Evolutionary conservation across 2,329 filamentous ascomycete genomes (phyloP), one percentile per base, ranked within the genome.

Genomic region (Fusarium phyllophilum): DNA sequence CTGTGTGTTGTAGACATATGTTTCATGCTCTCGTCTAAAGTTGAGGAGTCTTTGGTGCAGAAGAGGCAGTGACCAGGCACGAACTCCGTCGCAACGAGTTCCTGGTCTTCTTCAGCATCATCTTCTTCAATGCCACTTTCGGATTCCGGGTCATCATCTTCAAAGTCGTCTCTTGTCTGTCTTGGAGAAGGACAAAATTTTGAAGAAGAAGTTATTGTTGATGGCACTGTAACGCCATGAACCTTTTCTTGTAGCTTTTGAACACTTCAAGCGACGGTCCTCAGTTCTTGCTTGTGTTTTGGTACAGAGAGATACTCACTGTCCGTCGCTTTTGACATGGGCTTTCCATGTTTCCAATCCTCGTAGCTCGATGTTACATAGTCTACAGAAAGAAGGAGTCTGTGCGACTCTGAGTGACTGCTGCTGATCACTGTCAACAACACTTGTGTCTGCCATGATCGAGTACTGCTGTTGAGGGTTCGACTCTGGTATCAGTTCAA

Each of bases 1-100:
- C 86, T 82, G 70, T 90, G 88, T 6, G 79, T 63, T 36, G 81
- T 80, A 24, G 81, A 81, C 88, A 89, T 90, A 77, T 89, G 88
- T 3, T 66, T 57, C 14, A 87, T 58, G 66, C 82, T 87, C 6
- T 78, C 73, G 12, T 81, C 75, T 4, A 62, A 36, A n/a, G 31
- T 20, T 3, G 24, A 13, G 1, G 45, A 20, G 15, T 38, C 22
- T 10, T 45, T 41, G 3, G 18, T 3, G 29, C 62, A 64, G 38
- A 62, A 64, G 10, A 62, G 38, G 29, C 62, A 64, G 8, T 13
- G 17, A 3, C 56, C 26, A 0, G 56, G 38, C 2, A n/a, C 13
- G 9, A 64, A 62, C 11, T 33, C 24, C 1, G 26, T 26, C 2
- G 24, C 10, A 4, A n/a, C 9, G 6, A 51, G 15, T 4, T 46